Evolutionary conservation across 495 filamentous ascomycete species (phyloP).

Genomic region (Lasiosphaeria ovina): DNA sequence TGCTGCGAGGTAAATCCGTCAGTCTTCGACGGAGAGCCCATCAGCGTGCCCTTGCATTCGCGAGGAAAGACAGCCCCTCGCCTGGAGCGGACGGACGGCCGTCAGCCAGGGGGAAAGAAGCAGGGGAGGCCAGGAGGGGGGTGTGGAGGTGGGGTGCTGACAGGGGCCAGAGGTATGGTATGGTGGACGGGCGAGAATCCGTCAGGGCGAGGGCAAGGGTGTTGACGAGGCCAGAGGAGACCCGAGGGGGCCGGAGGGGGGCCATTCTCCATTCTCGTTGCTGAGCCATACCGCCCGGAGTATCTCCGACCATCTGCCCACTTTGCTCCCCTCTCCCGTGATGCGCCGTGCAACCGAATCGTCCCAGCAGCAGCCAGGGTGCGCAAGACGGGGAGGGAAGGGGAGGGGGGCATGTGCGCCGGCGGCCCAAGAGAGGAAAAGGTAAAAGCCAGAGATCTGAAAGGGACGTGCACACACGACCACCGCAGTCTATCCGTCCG

Average conservation of each 20-base stretch:
- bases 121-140: conserved; percentile 12
- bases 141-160: conserved; percentile 18
- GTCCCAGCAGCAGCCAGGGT: not conserved
- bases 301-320: conserved; percentile 14
- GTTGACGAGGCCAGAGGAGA: not conserved
- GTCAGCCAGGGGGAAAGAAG: not conserved
- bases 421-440: not conserved
- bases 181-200: not conserved
- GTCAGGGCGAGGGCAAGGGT: conserved; percentile 5
- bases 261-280: not conserved
- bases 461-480: not conserved
- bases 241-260: not conserved
- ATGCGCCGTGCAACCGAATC: not conserved
- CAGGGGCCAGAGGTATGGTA: not conserved
- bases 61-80: conserved; percentile 19
- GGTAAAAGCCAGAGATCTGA: conserved; percentile 1
- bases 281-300: conserved; percentile 9
- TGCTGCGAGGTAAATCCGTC: conserved; percentile 35
- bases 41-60: conserved; percentile 28
- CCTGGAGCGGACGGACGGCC: conserved; percentile 12
- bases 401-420: conserved; percentile 10
- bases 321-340: not conserved
- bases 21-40: conserved; percentile 13
- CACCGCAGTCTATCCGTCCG: no score
- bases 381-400: not conserved